Base-by-base conservation (phyloP, 1,284 basidiomycete genomes). In the Jaminaea rosea region DNA sequence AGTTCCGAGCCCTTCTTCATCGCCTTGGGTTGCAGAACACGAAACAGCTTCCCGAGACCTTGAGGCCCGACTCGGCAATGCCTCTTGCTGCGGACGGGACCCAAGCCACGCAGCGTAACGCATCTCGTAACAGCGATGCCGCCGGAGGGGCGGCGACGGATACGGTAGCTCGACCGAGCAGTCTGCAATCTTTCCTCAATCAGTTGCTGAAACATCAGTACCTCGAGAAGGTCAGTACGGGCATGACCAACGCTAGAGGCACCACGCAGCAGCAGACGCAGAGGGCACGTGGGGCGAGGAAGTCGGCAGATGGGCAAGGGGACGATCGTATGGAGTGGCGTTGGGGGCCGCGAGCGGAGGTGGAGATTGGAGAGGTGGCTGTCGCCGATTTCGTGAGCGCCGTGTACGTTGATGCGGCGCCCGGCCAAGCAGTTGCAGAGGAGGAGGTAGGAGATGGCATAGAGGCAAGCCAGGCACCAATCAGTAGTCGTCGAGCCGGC, bases 271-370 rank as follows among this genome's bases (percentile, higher is more conserved):
- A 24, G 56, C 27, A 32, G 50, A 17, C 23, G 49, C 27, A 27
- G 23, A 7, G 51, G 29, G 24, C 26, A 8, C 13, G 32, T 2
- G 39, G 39, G 6, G 39, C 19, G 2, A 11, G 17, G 19, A 23
- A 11, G 4, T 11, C 19, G 11, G 17, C 6, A 7, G 39, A 17
- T 24, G 39, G 19, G 19, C 17, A 42, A 17, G 59, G 53, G 1
- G 72, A 68, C 17, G 64, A 67, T 19, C 37, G 29, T 2, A 47
- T 71, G 29, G 73, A 72, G 39, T 75, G 69, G 65, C 47, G 65
- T 23, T 75, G 74, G 74, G 74, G 74, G 4, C 60, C 66, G 31
- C 45, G 74, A 1, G 61, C 67, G 13, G 69, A 74, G 26, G 55
- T 52, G 21, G 74, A 75, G 49, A 48, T 75, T 3, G 65, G 69